phyloP scores from a whole-genome alignment of 1,284 basidiomycete species.

The Coniophora puteana region DNA sequence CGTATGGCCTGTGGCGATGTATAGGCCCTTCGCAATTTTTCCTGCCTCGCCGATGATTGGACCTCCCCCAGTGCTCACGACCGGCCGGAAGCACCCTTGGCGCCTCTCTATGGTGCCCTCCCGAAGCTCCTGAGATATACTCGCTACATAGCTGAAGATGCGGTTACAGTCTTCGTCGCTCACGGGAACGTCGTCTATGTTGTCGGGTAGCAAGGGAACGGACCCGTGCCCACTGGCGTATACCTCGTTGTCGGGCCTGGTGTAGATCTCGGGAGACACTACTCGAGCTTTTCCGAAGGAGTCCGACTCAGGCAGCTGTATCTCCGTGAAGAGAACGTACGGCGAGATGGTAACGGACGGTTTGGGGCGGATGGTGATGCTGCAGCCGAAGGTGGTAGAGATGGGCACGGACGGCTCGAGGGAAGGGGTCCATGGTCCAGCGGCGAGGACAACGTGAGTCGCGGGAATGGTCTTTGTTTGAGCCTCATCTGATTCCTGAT shows the following conservation, averaged over 20 bases:
- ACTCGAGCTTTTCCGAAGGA: too few relatives aligned
- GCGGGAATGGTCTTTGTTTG: slow-evolving; percentile 40
- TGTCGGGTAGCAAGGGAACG: slow-evolving; percentile 49
- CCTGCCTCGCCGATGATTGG: slow-evolving; percentile 59
- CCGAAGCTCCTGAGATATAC: slow-evolving; percentile 55
- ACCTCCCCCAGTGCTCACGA: slow-evolving; percentile 45
- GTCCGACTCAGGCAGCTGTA: slow-evolving; percentile 30
- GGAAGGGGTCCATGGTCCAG: slow-evolving; percentile 84
- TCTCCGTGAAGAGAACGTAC: slow-evolving; percentile 67
- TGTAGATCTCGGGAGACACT: slow-evolving; percentile 65
- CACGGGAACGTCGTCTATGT: slow-evolving; percentile 58
- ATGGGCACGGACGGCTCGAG: slow-evolving; percentile 52
- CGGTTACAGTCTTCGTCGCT: slow-evolving; percentile 50
- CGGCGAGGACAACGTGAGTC: slow-evolving; percentile 70
- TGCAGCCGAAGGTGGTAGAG: slow-evolving; percentile 59
- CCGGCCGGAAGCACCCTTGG: slow-evolving; percentile 71
- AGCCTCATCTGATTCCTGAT: slow-evolving; percentile 32
- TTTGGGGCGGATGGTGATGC: slow-evolving; percentile 53
- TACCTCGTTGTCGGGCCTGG: slow-evolving; percentile 63
- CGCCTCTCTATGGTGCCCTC: slow-evolving; percentile 45
- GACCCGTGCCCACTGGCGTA: slow-evolving; percentile 71
- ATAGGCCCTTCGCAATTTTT: slow-evolving; percentile 46
- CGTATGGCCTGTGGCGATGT: slow-evolving; percentile 66
- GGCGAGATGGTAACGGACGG: slow-evolving; percentile 46
- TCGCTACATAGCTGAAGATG: slow-evolving; percentile 48